A percentile compares a stretch with the other conserved stretches of the same genome.
These are phyloP conservation scores for Chionographis japonica DNA, from an alignment of 106 monocot species.

Conservation along the genomic window DNA sequence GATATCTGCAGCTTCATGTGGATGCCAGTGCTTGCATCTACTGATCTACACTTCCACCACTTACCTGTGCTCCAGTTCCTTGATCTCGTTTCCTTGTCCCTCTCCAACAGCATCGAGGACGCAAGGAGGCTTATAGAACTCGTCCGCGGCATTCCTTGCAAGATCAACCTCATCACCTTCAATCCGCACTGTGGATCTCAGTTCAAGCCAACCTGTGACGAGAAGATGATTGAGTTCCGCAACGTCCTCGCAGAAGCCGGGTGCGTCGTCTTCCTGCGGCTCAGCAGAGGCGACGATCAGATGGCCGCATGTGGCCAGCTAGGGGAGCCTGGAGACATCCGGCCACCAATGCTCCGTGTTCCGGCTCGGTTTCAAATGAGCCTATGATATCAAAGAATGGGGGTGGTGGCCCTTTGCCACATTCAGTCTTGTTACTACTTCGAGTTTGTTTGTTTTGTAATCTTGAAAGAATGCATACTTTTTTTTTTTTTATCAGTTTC, in stretches of 20 bases:
- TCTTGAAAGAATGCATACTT: too few relatives aligned
- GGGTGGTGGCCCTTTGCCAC: neutral
- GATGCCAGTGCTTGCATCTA: too few relatives aligned
- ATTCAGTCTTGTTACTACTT: neutral
- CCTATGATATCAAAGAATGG: slow-evolving; percentile 14
- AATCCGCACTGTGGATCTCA: slow-evolving; percentile 78
- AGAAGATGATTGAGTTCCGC: slow-evolving; percentile 86
- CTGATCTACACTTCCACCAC: neutral
- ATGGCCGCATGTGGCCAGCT: slow-evolving; percentile 99
- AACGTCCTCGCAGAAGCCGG: slow-evolving; percentile 66
- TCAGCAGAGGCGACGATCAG: slow-evolving; percentile 87
- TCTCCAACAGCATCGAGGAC: slow-evolving; percentile 62
- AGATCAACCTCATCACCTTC: slow-evolving; percentile 89
- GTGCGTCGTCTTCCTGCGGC: slow-evolving; percentile 61
- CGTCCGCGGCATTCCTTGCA: slow-evolving; percentile 81
- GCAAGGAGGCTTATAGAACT: slow-evolving; percentile 71
- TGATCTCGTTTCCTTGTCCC: neutral
- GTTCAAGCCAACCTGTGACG: slow-evolving; percentile 70
- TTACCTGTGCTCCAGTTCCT: neutral
- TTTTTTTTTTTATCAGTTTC: too few relatives aligned
- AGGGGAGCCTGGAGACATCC: slow-evolving; percentile 65
- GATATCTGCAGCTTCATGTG: too few relatives aligned
- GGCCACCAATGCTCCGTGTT: slow-evolving; percentile 50
- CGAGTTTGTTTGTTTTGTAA: too few relatives aligned
- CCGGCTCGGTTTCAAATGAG: slow-evolving; percentile 59